phyloP scores from a whole-genome alignment of 2,329 filamentous ascomycete genomes.

The Cadophora malorum region DNA sequence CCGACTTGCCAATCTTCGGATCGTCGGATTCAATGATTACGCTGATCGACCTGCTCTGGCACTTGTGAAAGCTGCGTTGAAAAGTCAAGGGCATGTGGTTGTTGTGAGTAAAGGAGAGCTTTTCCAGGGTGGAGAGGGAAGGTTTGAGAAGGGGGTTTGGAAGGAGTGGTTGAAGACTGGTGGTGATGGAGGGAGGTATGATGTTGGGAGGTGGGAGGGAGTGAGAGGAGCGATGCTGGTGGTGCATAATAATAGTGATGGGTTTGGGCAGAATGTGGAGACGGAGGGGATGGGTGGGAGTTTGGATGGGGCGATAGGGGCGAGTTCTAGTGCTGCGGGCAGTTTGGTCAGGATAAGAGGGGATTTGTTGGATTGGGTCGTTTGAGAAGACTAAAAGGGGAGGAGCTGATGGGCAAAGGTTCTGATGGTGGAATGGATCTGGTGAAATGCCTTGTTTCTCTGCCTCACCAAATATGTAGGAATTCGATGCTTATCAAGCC shows the following conservation, averaged over 20 bases:
- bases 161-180: conserved; percentile 18
- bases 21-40: conserved; percentile 41
- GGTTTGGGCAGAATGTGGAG: conserved; percentile 44
- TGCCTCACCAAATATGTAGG: too few species aligned
- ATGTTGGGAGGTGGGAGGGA: conserved; percentile 19
- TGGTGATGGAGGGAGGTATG: conserved; percentile 29
- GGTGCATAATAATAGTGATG: conserved; percentile 44
- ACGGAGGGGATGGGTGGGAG: conserved; percentile 38
- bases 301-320: conserved; percentile 42
- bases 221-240: conserved; percentile 37
- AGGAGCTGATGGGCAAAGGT: too few species aligned
- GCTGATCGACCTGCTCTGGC: conserved; percentile 26
- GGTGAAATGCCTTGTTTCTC: too few species aligned
- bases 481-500: too few species aligned
- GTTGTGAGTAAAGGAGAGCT: conserved; percentile 33
- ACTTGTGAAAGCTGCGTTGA: conserved; percentile 30
- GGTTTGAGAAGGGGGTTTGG: conserved; percentile 26
- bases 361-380: conserved; percentile 38
- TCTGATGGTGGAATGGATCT: too few species aligned
- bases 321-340: conserved; percentile 40
- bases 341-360: conserved; percentile 36
- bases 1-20: conserved; percentile 34
- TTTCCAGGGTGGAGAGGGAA: conserved; percentile 31
- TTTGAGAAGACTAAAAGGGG: conserved; percentile 8
- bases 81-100: conserved; percentile 28